These are phyloP conservation scores for Sugiyamaella floridensis DNA, from an alignment of 805 yeast species.

Conservation along the genomic window DNA sequence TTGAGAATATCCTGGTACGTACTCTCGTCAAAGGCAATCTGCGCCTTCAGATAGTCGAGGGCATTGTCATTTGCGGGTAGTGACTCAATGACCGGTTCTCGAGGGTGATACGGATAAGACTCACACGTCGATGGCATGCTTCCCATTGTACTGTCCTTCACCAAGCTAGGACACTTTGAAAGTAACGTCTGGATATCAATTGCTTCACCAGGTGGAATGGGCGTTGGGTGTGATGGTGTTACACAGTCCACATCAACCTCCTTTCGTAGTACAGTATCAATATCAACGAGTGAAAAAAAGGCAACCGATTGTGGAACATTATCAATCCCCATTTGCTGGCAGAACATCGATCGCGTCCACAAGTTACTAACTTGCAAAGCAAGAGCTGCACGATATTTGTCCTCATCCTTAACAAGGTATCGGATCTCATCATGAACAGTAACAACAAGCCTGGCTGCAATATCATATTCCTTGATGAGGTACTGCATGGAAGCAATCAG, in stretches of 20 bases:
- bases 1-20: constrained; percentile 6
- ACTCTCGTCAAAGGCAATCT: constrained; percentile 8
- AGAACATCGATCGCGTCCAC: constrained; percentile 95
- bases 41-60: constrained; percentile 13
- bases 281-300: constrained; percentile 87
- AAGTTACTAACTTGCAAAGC: constrained; percentile 82
- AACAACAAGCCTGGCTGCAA: constrained; percentile 71
- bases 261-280: constrained; percentile 80
- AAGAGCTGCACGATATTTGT: constrained; percentile 69
- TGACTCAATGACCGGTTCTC: constrained; percentile 8
- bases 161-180: constrained; percentile 19
- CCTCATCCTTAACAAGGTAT: constrained; percentile 65
- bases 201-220: constrained; percentile 76
- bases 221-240: constrained; percentile 73
- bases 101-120: constrained; percentile 4
- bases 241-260: constrained; percentile 89
- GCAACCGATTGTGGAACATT: constrained; percentile 95
- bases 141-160: no score
- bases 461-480: constrained; percentile 50
- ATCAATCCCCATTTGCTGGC: constrained; percentile 81
- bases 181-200: constrained; percentile 52
- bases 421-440: constrained; percentile 96
- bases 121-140: background rate
- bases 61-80: background rate
- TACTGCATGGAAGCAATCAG: constrained; percentile 83